Percentiles rank a stretch among this genome's conserved stretches.
These are phyloP conservation scores for Limnomonas spitsbergensis DNA, from an alignment of 139 green algal genomes.

Conservation along the genomic window DNA sequence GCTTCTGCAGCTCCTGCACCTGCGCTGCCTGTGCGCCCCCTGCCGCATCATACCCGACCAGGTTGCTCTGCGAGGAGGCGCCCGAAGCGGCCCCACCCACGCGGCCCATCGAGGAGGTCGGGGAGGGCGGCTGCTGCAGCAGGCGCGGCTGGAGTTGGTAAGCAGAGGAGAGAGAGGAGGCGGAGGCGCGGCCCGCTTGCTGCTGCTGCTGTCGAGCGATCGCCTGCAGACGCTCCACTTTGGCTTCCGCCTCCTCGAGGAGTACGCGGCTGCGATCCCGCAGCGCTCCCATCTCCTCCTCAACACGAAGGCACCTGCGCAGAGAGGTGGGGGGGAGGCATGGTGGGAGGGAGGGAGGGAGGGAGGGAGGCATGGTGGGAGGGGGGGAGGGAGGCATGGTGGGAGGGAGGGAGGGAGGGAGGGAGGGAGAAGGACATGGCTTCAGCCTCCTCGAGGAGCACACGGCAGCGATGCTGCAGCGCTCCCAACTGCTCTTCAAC, in stretches of 20 bases:
- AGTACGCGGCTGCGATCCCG: not conserved
- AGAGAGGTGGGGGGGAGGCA: no score
- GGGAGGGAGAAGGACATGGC: not conserved
- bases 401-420: not conserved
- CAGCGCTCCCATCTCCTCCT: not conserved
- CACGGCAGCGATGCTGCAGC: not conserved
- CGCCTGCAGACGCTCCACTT: not conserved
- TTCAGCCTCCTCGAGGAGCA: not conserved
- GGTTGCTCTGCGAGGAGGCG: no score
- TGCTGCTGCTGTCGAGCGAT: not conserved
- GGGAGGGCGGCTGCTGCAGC: not conserved
- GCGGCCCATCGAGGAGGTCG: not conserved
- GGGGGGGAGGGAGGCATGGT: not conserved
- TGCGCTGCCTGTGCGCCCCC: not conserved
- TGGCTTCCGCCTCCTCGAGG: not conserved
- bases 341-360: not conserved
- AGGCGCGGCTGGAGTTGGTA: not conserved
- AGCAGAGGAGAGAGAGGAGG: not conserved
- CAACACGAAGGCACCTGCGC: not conserved
- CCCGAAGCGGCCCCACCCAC: not conserved
- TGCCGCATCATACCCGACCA: no score
- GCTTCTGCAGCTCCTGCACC: not conserved
- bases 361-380: not conserved
- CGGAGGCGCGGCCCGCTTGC: not conserved
- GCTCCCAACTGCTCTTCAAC: not conserved